phyloP scores from a whole-genome alignment of 1,284 basidiomycete species.

The Phylloporus sp. region DNA sequence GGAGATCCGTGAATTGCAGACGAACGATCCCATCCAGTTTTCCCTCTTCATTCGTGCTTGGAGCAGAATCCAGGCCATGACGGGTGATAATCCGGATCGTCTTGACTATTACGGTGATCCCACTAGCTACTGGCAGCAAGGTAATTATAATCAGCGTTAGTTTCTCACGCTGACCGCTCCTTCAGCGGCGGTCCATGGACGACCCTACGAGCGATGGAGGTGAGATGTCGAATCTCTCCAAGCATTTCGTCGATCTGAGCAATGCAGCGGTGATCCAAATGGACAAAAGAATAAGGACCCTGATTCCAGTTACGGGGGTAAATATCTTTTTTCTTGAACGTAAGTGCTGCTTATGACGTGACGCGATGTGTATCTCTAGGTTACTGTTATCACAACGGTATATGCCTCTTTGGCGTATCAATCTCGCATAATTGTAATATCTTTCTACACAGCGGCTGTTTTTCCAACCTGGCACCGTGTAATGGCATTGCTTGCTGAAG shows the following conservation, averaged over 20 bases:
- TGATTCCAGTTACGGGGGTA: constrained; percentile 14
- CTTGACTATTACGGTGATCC: not conserved
- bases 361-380: constrained; percentile 16
- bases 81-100: not conserved
- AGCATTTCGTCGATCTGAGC: not conserved
- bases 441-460: constrained; percentile 17
- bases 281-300: constrained; percentile 8
- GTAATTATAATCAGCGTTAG: not conserved
- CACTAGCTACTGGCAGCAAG: not conserved
- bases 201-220: constrained; percentile 1
- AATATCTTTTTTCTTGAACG: not conserved
- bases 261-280: constrained; percentile 24
- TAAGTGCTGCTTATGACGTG: constrained; percentile 4
- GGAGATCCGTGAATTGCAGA: constrained; percentile 3
- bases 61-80: not conserved
- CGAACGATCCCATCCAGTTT: not conserved
- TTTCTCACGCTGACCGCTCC: not conserved
- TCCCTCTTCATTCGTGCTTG: constrained; percentile 1
- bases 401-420: no score
- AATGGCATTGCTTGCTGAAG: constrained; percentile 19
- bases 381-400: constrained; percentile 29
- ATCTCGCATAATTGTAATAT: no score
- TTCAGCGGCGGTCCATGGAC: not conserved
- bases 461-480: constrained; percentile 33
- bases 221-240: not conserved